Evolutionary conservation across 2,329 filamentous ascomycete species (phyloP).

Genomic region (Aspergillus aculeatinus): DNA sequence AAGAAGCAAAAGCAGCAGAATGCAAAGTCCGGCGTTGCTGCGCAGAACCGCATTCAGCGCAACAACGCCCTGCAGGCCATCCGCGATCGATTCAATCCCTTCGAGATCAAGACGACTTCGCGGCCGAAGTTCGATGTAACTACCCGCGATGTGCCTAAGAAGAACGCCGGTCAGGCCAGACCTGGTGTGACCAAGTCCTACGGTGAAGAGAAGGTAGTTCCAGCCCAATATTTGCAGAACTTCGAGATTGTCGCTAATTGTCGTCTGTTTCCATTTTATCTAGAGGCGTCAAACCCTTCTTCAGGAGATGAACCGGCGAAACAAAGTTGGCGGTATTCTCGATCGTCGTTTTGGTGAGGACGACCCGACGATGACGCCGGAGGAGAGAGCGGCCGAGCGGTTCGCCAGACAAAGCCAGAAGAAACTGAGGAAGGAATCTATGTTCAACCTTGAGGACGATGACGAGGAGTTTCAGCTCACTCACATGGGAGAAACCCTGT

Average conservation of each 20-base stretch:
- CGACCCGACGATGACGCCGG: slow-evolving; percentile 87
- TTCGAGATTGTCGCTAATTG: slow-evolving; percentile 11
- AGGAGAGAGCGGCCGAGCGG: slow-evolving; percentile 86
- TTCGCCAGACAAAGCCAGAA: slow-evolving; percentile 86
- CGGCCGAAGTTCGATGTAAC: slow-evolving; percentile 85
- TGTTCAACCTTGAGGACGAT: slow-evolving; percentile 90
- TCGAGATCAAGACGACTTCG: slow-evolving; percentile 81
- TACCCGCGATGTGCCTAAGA: slow-evolving; percentile 57
- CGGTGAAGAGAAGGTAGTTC: slow-evolving; percentile 75
- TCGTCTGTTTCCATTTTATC: slow-evolving; percentile 6
- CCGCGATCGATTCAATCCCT: slow-evolving; percentile 95
- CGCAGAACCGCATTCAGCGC: slow-evolving; percentile 73
- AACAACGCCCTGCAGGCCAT: slow-evolving; percentile 79
- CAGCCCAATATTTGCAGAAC: neutral
- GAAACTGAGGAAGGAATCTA: slow-evolving; percentile 70
- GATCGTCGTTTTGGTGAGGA: slow-evolving; percentile 96
- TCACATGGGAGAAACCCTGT: slow-evolving; percentile 75
- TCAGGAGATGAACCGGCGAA: slow-evolving; percentile 83
- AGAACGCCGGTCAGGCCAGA: slow-evolving; percentile 62
- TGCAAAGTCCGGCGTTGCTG: slow-evolving; percentile 64
- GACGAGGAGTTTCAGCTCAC: slow-evolving; percentile 72
- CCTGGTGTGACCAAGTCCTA: slow-evolving; percentile 82
- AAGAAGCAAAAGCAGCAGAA: slow-evolving; percentile 88
- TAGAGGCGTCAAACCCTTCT: slow-evolving; percentile 77
- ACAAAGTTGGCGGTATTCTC: slow-evolving; percentile 88